These are phyloP conservation scores for Knoxdaviesia proteae DNA, from an alignment of 2,329 filamentous ascomycete genomes.

Conservation along the genomic window DNA sequence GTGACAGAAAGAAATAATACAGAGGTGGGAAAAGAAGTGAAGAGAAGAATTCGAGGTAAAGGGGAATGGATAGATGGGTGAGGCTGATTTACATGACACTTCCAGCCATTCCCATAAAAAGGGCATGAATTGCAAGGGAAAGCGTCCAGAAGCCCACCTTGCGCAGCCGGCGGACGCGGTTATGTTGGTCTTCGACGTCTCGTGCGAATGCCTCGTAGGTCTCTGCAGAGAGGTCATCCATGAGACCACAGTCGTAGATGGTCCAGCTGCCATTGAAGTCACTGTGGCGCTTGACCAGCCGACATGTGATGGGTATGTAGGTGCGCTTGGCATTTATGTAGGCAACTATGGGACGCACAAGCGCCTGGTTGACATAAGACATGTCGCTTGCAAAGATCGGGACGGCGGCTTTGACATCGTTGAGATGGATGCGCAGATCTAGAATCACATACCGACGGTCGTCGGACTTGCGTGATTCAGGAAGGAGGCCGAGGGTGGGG, in stretches of 20 bases:
- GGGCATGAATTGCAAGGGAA: constrained; percentile 74
- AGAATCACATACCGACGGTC: constrained; percentile 71
- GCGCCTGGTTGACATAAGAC: constrained; percentile 87
- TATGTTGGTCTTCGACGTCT: constrained; percentile 78
- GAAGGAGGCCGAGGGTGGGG: background rate
- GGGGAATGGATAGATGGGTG: background rate
- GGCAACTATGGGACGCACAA: constrained; percentile 87
- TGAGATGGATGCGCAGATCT: constrained; percentile 86
- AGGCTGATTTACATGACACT: constrained; percentile 32
- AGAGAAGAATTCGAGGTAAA: background rate
- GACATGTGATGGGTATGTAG: constrained; percentile 87
- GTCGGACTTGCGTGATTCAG: constrained; percentile 17
- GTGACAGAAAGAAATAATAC: background rate
- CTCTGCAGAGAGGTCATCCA: constrained; percentile 85
- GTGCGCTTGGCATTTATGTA: constrained; percentile 94
- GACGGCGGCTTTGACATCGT: constrained; percentile 81
- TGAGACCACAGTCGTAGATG: constrained; percentile 75
- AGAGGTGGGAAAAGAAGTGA: background rate
- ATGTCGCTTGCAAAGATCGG: constrained; percentile 82
- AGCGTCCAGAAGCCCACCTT: constrained; percentile 96
- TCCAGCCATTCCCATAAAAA: constrained; percentile 88
- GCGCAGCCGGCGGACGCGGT: constrained; percentile 67
- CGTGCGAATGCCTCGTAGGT: constrained; percentile 86
- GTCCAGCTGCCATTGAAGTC: constrained; percentile 97
- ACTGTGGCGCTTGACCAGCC: constrained; percentile 68